Base-by-base conservation (phyloP, 768 basidiomycete genomes). In the Pleurotus citrinopileatus region DNA sequence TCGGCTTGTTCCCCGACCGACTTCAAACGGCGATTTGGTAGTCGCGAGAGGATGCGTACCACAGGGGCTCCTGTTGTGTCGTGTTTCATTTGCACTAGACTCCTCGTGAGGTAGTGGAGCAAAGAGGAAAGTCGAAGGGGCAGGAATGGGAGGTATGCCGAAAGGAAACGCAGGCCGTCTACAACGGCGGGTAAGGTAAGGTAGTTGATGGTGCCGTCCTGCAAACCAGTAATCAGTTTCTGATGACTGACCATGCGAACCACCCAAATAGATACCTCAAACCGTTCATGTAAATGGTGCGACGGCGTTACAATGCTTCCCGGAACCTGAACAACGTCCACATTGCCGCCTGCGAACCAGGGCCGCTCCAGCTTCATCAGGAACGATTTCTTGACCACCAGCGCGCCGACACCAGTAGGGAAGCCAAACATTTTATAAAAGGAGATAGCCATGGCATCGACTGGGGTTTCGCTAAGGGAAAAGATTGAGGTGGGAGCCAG, bases 401-500 rank as follows among this genome's bases (percentile, higher is more conserved):
- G 74, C 10, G 89, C 89, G 29, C 91, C 91, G 38, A 92, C 81
- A 6, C 91, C 91, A 0, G 90, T 92, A 9, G 91, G 91, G 60
- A 84, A 93, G 28, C 91, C 91, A 58, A 91, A 90, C 87, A 93
- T 91, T 61, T 94, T 94, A 70, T 94, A 94, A 61, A 93, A 91
- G 40, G 87, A 89, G 51, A 94, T 63, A 0, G 84, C 89, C 79
- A 91, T 83, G 1, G 90, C 91, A 66, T 94, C 91, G 9, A 91
- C 85, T 3, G 84, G 81, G 26, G 75, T 77, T 48, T 85, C 79
- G 1, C 78, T 67, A 12, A 94, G 72, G 10, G 87, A 87, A 52
- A 93, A 78, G 15, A 73, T 63, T 6, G 89, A 82, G 1, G 88
- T 86, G 8, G 91, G 83, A 2, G 84, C 90, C 34, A 93, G 73